Percentiles rank a stretch among this genome's conserved stretches.
Evolutionary conservation across 768 basidiomycete genomes (phyloP).

Genomic region (Trametes elegans): DNA sequence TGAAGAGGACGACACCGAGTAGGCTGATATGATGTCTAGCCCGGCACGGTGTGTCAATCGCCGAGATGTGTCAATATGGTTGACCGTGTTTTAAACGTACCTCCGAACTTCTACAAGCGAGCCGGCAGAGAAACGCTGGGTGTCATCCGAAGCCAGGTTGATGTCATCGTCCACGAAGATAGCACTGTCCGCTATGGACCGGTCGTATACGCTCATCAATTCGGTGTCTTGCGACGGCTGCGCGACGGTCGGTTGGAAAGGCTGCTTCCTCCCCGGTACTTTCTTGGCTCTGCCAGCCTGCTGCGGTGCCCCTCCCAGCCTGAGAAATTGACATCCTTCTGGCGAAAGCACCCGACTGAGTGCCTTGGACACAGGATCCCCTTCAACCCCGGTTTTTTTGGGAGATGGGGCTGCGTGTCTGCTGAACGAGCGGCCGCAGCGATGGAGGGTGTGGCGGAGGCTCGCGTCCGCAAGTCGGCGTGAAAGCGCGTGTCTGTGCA

Average conservation of each 20-base stretch:
- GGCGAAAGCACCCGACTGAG: constrained; percentile 8
- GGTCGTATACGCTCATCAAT: too few relatives aligned
- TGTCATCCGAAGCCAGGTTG: not conserved
- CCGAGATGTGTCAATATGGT: not conserved
- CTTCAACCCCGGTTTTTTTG: not conserved
- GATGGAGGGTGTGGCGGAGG: not conserved
- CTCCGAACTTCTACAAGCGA: constrained; percentile 31
- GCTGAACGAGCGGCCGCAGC: not conserved
- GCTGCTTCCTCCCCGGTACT: not conserved
- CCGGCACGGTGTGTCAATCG: not conserved
- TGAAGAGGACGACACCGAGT: constrained; percentile 20
- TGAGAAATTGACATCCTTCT: constrained; percentile 5
- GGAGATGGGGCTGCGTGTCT: not conserved
- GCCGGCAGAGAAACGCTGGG: constrained; percentile 31
- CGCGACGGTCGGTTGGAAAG: not conserved
- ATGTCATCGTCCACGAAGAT: not conserved
- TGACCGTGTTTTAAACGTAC: too few relatives aligned
- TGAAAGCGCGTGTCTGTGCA: not conserved
- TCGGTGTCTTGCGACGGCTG: too few relatives aligned
- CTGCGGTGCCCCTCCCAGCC: constrained; percentile 1
- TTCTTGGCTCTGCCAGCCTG: not conserved
- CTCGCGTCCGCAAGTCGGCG: constrained; percentile 2
- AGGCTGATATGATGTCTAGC: not conserved
- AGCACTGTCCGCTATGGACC: not conserved
- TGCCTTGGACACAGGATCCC: not conserved